These are phyloP conservation scores for Phylloporus sp. DNA, from an alignment of 768 basidiomycete species.

Conservation along the genomic window DNA sequence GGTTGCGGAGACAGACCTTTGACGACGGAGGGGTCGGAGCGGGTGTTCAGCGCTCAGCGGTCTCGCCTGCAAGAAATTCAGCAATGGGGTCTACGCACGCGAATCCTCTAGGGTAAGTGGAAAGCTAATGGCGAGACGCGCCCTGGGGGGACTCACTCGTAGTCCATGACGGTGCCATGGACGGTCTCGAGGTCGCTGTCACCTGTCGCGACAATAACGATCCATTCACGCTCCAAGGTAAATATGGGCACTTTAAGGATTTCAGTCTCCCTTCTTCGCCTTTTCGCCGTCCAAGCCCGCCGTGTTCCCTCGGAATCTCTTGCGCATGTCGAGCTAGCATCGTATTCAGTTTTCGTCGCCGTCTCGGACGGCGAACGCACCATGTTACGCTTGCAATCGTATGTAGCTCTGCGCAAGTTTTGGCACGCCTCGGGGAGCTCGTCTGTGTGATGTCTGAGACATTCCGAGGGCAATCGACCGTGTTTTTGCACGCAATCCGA, in stretches of 20 bases:
- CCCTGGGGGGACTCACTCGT: slow-evolving; percentile 47
- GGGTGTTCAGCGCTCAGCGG: slow-evolving; percentile 77
- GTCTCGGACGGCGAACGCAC: slow-evolving; percentile 36
- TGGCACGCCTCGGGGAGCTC: slow-evolving; percentile 81
- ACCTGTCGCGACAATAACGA: no score
- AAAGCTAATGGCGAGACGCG: slow-evolving; percentile 43
- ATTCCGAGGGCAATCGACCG: slow-evolving; percentile 76
- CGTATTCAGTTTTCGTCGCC: background rate
- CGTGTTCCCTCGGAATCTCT: slow-evolving; percentile 72
- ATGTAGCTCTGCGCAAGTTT: slow-evolving; percentile 72
- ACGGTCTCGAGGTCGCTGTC: slow-evolving; percentile 57
- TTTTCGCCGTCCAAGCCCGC: slow-evolving; percentile 42
- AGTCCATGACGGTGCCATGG: slow-evolving; percentile 42
- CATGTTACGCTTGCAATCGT: slow-evolving; percentile 90
- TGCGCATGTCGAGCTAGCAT: slow-evolving; percentile 74
- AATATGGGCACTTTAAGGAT: no score
- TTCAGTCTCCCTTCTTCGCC: slow-evolving; percentile 3
- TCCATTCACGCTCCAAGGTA: no score
- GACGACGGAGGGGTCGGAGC: slow-evolving; percentile 38
- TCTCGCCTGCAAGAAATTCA: slow-evolving; percentile 48
- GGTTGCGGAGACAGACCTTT: slow-evolving; percentile 53
- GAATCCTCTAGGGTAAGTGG: slow-evolving; percentile 75
- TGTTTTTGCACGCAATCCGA: slow-evolving; percentile 86
- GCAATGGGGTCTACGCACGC: slow-evolving; percentile 34
- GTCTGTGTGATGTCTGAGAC: slow-evolving; percentile 66